These are phyloP conservation scores for Ogataea angusta DNA, from an alignment of 805 yeast genomes.

Conservation along the genomic window DNA sequence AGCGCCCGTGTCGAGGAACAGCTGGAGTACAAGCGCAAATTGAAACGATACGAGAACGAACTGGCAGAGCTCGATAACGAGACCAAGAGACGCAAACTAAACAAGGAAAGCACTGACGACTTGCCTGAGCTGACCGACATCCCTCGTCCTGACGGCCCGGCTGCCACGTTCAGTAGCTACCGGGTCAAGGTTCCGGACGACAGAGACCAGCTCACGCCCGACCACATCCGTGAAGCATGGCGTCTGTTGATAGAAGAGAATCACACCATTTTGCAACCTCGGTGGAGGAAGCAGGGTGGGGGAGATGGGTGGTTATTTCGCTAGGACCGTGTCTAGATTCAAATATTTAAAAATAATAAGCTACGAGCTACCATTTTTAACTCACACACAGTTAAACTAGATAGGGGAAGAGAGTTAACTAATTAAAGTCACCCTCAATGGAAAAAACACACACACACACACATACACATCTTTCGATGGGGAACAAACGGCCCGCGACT, in stretches of 20 bases:
- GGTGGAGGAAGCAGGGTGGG: constrained; percentile 72
- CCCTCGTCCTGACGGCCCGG: constrained; percentile 21
- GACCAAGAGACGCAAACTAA: constrained; percentile 37
- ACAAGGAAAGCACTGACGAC: constrained; percentile 35
- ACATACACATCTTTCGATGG: constrained; percentile 16
- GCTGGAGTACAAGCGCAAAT: constrained; percentile 39
- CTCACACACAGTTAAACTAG: constrained; percentile 7
- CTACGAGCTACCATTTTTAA: background rate
- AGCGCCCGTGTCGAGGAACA: constrained; percentile 40
- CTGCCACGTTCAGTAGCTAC: constrained; percentile 16
- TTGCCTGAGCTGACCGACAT: constrained; percentile 27
- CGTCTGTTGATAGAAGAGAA: constrained; percentile 66
- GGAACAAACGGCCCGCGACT: background rate
- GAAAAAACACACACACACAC: constrained; percentile 13
- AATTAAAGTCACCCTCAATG: constrained; percentile 19
- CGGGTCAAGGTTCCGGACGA: constrained; percentile 27
- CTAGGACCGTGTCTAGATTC: constrained; percentile 21
- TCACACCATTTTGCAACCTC: constrained; percentile 54
- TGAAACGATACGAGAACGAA: constrained; percentile 24
- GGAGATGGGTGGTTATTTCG: constrained; percentile 70
- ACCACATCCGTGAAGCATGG: constrained; percentile 88
- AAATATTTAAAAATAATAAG: constrained; percentile 4
- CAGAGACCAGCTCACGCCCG: constrained; percentile 68
- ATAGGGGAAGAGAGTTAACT: constrained; percentile 19
- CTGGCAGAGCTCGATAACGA: constrained; percentile 26